Evolutionary conservation across 2,329 filamentous ascomycete species (phyloP), one percentile per base, ranked within the genome.

Genomic region (Reticulascus tulasneorum): DNA sequence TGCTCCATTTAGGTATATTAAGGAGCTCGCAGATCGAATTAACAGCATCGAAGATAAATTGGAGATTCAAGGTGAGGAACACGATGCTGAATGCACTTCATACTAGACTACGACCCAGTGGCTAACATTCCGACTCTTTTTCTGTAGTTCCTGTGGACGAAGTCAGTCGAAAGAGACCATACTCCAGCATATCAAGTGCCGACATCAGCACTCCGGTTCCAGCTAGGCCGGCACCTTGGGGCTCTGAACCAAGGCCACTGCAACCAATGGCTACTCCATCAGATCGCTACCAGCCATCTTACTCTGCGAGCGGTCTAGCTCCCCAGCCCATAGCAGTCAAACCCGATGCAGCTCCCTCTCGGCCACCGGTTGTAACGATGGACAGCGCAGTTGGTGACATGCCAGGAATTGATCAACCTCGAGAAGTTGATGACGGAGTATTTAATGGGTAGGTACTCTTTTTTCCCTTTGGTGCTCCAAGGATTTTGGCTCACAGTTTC

Each of bases 21-120:
- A 94, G 56, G 88, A 94, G 58, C 74, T 95, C 16, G 87, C 88
- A 17, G 88, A 94, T 54, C 74, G 89, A 18, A 79, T 95, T 40
- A 81, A 90, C 50, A 82, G 77, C 27, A 82, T 95, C 29, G 89
- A 94, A 56, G 84, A 82, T 47, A 85, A 87, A 54, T 78, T 93
- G 38, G 75, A 73, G 25, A 69, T 65, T 8, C 72, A 76, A 20
- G 29, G 43, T 45, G 28, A 20, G 42, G 28, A n/a, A n/a, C n/a
- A n/a, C n/a, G n/a, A n/a, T n/a, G n/a, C n/a, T n/a, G n/a, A n/a
- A n/a, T n/a, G 7, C n/a, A 16, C 25, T 16, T 7, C 17, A 9
- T 24, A n/a, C n/a, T n/a, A n/a, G n/a, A n/a, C n/a, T n/a, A n/a
- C n/a, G n/a, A n/a, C 23, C 23, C 23, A 24, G 13, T 7, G 17